Evolutionary conservation across 176 grass and related monocot genomes (phyloP).

Genomic region (Themeda triandra): DNA sequence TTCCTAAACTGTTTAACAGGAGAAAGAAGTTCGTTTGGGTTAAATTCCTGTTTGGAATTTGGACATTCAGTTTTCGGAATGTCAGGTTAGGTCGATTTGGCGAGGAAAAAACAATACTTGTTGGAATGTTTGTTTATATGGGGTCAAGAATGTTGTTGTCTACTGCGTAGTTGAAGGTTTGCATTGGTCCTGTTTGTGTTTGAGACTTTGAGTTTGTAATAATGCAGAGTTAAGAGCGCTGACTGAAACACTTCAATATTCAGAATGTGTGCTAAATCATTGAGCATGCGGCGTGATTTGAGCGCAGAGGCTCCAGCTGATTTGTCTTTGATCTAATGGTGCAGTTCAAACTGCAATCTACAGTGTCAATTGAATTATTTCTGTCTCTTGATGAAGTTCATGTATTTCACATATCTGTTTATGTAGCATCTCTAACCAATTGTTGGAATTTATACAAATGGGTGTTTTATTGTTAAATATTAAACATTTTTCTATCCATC

Average conservation of each 20-base stretch:
- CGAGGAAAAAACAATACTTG: neutral
- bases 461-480: neutral
- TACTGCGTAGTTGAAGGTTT: neutral
- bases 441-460: neutral
- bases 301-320: neutral
- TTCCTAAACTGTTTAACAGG: neutral
- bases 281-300: neutral
- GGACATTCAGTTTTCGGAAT: neutral
- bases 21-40: neutral
- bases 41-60: neutral
- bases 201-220: slow-evolving; percentile 22
- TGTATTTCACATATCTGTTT: neutral
- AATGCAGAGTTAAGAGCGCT: neutral
- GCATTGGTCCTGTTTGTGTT: neutral
- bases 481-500: neutral
- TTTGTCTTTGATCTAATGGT: neutral
- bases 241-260: neutral
- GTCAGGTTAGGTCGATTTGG: neutral
- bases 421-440: neutral
- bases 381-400: neutral
- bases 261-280: neutral
- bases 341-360: neutral
- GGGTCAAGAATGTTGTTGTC: neutral
- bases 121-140: neutral
- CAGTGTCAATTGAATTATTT: neutral